A percentile compares a stretch with the other conserved stretches of the same genome.
These are phyloP conservation scores for Rosellinia necatrix DNA, from an alignment of 2,329 filamentous ascomycete species.

Conservation along the genomic window DNA sequence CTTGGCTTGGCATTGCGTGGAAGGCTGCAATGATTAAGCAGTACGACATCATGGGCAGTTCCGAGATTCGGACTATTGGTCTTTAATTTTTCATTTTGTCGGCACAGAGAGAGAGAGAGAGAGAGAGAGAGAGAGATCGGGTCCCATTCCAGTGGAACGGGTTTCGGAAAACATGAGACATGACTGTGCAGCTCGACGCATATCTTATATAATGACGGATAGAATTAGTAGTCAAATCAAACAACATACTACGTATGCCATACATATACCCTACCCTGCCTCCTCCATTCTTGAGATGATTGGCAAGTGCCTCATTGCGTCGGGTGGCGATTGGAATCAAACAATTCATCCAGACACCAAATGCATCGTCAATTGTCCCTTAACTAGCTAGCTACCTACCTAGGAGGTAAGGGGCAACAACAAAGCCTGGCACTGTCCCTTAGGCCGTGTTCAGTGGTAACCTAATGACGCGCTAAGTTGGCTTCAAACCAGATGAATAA, in stretches of 20 bases:
- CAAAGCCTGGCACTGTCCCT: neutral
- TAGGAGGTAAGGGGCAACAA: no score
- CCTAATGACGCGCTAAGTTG: neutral
- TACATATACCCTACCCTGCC: no score
- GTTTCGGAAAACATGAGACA: constrained; percentile 1
- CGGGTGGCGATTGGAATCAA: no score
- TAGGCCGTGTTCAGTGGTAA: neutral
- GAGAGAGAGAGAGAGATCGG: neutral
- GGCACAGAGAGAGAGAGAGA: no score
- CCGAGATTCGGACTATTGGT: neutral
- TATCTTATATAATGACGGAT: constrained; percentile 1
- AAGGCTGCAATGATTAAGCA: neutral
- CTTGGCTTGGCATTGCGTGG: neutral
- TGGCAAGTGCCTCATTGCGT: neutral
- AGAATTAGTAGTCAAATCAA: constrained; percentile 4
- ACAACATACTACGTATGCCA: neutral
- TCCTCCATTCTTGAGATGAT: neutral
- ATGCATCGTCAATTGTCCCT: no score
- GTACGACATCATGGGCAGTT: neutral
- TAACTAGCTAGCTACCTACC: no score
- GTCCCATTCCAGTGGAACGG: neutral
- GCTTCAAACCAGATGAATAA: neutral
- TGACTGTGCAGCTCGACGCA: neutral
- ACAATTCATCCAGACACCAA: no score
- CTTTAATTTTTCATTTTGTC: neutral